phyloP scores from a whole-genome alignment of 2,329 filamentous ascomycete genomes.

The Fusarium sp. region DNA sequence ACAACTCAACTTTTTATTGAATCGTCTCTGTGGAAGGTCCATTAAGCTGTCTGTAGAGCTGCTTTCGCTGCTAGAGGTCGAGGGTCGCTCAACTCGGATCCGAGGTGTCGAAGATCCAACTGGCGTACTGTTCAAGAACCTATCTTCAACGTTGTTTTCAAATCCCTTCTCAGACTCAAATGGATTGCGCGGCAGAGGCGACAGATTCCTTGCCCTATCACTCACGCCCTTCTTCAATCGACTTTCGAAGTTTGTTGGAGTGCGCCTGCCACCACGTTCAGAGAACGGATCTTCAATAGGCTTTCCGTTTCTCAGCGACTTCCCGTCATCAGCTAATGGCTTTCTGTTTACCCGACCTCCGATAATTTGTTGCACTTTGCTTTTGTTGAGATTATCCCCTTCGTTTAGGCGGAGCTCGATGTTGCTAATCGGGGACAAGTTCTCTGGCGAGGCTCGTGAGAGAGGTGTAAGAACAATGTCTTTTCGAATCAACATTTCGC shows the following conservation, averaged over 20 bases:
- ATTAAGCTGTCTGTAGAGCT: constrained; percentile 23
- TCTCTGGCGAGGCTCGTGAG: constrained; percentile 5
- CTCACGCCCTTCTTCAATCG: constrained; percentile 33
- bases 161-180: constrained; percentile 58
- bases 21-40: constrained; percentile 13
- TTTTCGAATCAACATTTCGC: constrained; percentile 11
- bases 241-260: constrained; percentile 44
- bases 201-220: constrained; percentile 7
- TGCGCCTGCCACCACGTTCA: constrained; percentile 36
- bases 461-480: constrained; percentile 9
- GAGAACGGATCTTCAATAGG: constrained; percentile 51
- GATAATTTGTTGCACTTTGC: constrained; percentile 53
- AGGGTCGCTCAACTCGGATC: constrained; percentile 39
- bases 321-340: constrained; percentile 49
- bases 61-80: constrained; percentile 30
- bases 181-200: constrained; percentile 35
- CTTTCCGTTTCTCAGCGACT: constrained; percentile 45
- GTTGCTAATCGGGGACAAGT: constrained; percentile 48
- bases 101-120: constrained; percentile 57
- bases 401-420: constrained; percentile 54
- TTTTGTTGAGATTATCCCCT: constrained; percentile 52
- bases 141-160: constrained; percentile 56
- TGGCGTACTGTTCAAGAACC: constrained; percentile 54
- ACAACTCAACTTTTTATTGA: constrained; percentile 6
- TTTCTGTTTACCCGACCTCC: constrained; percentile 51